Evolutionary conservation across 2,329 filamentous ascomycete species (phyloP), one percentile per base, ranked within the genome.

Genomic region (Clonostachys rosea): DNA sequence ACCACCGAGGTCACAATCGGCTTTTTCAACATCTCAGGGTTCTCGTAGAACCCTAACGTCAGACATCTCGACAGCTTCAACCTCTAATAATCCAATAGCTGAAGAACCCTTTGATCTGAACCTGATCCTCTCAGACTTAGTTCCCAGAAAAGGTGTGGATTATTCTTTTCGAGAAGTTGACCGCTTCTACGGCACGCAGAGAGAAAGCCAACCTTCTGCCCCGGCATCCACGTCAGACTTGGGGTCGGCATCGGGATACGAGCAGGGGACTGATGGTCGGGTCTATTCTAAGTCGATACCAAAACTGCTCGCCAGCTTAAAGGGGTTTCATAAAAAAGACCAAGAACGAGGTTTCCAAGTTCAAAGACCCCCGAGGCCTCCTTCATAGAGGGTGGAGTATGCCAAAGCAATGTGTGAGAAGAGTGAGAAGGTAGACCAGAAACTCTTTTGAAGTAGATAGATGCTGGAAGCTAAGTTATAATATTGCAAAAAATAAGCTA

Each of bases 71-170:
- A 16, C 9, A 53, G 51, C 6, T 56, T 64, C 16, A 64, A 63
- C 3, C 64, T 64, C 12, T 72, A 71, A 50, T 68, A 63, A 56
- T 69, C 63, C 52, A 2, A 20, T 34, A n/a, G 34, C n/a, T n/a
- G 34, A 45, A 14, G 17, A 13, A 6, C 40, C 13, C 13, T 42
- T 42, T 18, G 17, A 42, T 18, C 7, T 42, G 40, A 6, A 42
- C 13, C 13, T 18, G 14, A 18, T 24, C 13, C 40, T 42, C 13
- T 42, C 40, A 24, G 14, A 13, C 6, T 13, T 42, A n/a, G 6
- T 12, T 6, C 40, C 40, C 12, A 24, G 12, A 13, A 13, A 16
- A 13, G 40, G 12, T 16, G 40, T 42, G 12, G 40, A 42, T 18
- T 42, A 42, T 12, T 42, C 40, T 16, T 14, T 42, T 18, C 13